Percentiles rank a stretch among this genome's conserved stretches.
Evolutionary conservation across 805 yeast species (phyloP).

Genomic region (Saturnispora halmiae): DNA sequence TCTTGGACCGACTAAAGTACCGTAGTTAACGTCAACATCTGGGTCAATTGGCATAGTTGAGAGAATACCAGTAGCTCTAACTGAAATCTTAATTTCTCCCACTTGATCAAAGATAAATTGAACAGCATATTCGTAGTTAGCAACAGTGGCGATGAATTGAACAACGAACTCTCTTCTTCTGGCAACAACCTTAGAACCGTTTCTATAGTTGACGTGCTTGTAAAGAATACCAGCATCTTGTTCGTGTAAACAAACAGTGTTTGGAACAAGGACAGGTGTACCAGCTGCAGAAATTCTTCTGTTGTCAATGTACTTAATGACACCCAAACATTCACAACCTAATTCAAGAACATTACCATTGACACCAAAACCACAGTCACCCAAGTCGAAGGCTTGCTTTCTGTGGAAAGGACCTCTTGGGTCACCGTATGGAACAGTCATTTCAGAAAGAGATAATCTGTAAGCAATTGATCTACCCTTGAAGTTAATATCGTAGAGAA

Average conservation of each 20-base stretch:
- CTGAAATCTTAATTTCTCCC: slow-evolving; percentile 69
- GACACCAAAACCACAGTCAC: slow-evolving; percentile 77
- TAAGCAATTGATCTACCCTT: slow-evolving; percentile 70
- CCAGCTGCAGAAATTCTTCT: slow-evolving; percentile 49
- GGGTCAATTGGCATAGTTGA: slow-evolving; percentile 78
- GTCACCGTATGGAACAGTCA: slow-evolving; percentile 86
- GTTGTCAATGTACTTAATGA: slow-evolving; percentile 64
- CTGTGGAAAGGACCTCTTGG: slow-evolving; percentile 77
- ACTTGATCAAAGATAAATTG: slow-evolving; percentile 68
- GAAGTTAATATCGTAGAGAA: slow-evolving; percentile 60
- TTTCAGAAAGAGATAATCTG: slow-evolving; percentile 66
- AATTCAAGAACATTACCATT: slow-evolving; percentile 57
- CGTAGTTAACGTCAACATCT: slow-evolving; percentile 50
- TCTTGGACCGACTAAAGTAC: slow-evolving; percentile 70
- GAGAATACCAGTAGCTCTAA: slow-evolving; percentile 79
- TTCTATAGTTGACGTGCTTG: slow-evolving; percentile 77
- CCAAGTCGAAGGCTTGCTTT: slow-evolving; percentile 81
- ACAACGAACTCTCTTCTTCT: slow-evolving; percentile 73
- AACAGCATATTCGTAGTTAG: slow-evolving; percentile 72
- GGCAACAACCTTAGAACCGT: slow-evolving; percentile 57
- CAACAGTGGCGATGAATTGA: slow-evolving; percentile 77
- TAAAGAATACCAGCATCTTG: slow-evolving; percentile 68
- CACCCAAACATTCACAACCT: slow-evolving; percentile 80
- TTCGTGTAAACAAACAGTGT: slow-evolving; percentile 73
- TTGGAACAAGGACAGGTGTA: slow-evolving; percentile 52